Base-by-base conservation (phyloP, 1,284 basidiomycete genomes). In the Porogramme epimiltina region DNA sequence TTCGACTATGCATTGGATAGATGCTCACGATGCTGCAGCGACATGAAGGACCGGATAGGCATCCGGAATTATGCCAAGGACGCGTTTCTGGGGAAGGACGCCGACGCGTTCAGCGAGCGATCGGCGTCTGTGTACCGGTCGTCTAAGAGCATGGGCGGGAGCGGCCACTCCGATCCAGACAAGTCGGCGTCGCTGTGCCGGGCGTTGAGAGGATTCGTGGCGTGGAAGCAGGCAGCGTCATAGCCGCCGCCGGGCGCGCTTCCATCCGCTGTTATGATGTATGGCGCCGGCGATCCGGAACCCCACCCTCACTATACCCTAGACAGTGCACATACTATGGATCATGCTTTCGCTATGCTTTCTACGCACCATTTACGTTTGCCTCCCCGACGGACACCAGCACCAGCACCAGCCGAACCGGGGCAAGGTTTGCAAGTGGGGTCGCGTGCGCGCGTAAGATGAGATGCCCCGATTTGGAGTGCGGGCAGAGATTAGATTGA, bases 1-100 rank as follows among this genome's bases (percentile, higher is more conserved):
- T 31, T 31, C 8, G 6, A 8, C 6, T 13, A 31, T n/a, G n/a
- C n/a, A 13, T 31, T 31, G 34, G 13, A 37, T 9, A 16, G 16
- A 5, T 9, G 34, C 34, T 37, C 9, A 37, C 34, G 26, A 3
- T 24, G 40, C 23, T 52, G 15, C 53, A 90, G 87, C 55, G 88
- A 90, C 59, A 90, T 90, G 88, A 73, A 73, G 45, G 84, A 87
- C 60, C 82, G 87, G n/a, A 83, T 85, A 36, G 75, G 77, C 42
- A 78, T 87, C 71, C 79, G 82, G 34, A 70, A 72, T 16, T 70
- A 70, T 45, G 69, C 87, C 28, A 66, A 68, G 47, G 67, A 74
- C 6, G 71, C 76, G 39, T 63, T 82, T n/a, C 60, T 63, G n/a
- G 89, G 85, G 84, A 49, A 63, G 4, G 76, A 80, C 45, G 78